A percentile compares a stretch with the other conserved stretches of the same genome.
Evolutionary conservation across 2,329 filamentous ascomycete genomes (phyloP).

Genomic region (Graphiopsis chlorocephala): DNA sequence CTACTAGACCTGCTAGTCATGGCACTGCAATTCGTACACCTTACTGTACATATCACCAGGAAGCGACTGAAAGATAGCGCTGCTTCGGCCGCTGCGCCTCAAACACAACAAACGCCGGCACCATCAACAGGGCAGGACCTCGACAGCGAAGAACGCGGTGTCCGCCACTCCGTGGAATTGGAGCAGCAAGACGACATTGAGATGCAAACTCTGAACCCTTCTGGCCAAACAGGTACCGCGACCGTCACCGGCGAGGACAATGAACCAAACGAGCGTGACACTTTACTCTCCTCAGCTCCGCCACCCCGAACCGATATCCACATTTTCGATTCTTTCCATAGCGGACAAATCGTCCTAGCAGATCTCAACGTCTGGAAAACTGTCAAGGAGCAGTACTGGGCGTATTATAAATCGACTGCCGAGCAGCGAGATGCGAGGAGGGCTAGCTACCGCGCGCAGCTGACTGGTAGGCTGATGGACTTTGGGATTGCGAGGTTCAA

Average conservation of each 20-base stretch:
- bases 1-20: constrained; percentile 54
- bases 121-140: constrained; percentile 47
- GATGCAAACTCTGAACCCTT: constrained; percentile 36
- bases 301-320: constrained; percentile 30
- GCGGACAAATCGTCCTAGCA: constrained; percentile 46
- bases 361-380: constrained; percentile 44
- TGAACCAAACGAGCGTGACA: constrained; percentile 7
- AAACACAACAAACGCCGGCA: constrained; percentile 13
- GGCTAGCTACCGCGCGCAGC: constrained; percentile 13
- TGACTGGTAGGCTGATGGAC: constrained; percentile 13
- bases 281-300: background rate
- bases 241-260: constrained; percentile 18
- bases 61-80: constrained; percentile 45
- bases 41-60: constrained; percentile 54
- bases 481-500: constrained; percentile 8
- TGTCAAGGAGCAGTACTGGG: constrained; percentile 41
- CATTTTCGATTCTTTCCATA: constrained; percentile 46
- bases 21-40: constrained; percentile 55
- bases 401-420: constrained; percentile 33
- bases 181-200: constrained; percentile 39
- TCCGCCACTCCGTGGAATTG: constrained; percentile 41
- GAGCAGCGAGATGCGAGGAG: constrained; percentile 15
- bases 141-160: constrained; percentile 59
- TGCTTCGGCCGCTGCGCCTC: constrained; percentile 13
- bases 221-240: constrained; percentile 16